Percentiles rank a stretch among this genome's conserved stretches.
Conservation (phyloP, 345 rosid species). For the Boechera stricta region DNA sequence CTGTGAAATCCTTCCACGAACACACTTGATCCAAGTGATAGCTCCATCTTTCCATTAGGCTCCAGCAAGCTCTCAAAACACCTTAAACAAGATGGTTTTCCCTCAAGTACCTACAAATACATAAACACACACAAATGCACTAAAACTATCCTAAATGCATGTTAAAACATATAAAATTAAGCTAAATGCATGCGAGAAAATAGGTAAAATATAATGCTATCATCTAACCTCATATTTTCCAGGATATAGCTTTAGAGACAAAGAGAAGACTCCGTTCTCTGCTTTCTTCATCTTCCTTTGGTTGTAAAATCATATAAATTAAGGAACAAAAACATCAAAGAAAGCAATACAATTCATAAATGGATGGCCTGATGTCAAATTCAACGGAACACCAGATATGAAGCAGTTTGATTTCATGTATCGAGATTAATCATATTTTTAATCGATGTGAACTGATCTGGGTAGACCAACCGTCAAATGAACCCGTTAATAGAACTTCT, state of each 20-base stretch:
- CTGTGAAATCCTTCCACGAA: too few species aligned
- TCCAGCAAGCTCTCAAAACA: too few species aligned
- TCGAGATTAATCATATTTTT: not conserved
- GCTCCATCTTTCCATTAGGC: too few species aligned
- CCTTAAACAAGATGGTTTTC: too few species aligned
- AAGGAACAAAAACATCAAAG: not conserved
- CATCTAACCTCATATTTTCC: constrained; percentile 80
- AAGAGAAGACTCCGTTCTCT: constrained; percentile 64
- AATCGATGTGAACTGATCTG: constrained; percentile 57
- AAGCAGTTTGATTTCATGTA: not conserved
- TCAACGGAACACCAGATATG: constrained; percentile 21
- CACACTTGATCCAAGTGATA: too few species aligned
- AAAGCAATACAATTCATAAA: not conserved
- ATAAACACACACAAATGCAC: too few species aligned
- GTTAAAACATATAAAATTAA: too few species aligned
- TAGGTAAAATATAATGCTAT: too few species aligned
- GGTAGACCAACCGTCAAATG: constrained; percentile 56
- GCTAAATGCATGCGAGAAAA: too few species aligned
- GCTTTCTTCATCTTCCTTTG: constrained; percentile 96
- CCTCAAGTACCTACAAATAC: too few species aligned
- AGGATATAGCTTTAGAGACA: constrained; percentile 75
- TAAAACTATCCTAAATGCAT: too few species aligned
- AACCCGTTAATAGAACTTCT: too few species aligned
- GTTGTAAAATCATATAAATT: constrained; percentile 23
- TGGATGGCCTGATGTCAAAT: not conserved